Evolutionary conservation across 2,329 filamentous ascomycete genomes (phyloP).

Genomic region (Ambrosiella beaveri): DNA sequence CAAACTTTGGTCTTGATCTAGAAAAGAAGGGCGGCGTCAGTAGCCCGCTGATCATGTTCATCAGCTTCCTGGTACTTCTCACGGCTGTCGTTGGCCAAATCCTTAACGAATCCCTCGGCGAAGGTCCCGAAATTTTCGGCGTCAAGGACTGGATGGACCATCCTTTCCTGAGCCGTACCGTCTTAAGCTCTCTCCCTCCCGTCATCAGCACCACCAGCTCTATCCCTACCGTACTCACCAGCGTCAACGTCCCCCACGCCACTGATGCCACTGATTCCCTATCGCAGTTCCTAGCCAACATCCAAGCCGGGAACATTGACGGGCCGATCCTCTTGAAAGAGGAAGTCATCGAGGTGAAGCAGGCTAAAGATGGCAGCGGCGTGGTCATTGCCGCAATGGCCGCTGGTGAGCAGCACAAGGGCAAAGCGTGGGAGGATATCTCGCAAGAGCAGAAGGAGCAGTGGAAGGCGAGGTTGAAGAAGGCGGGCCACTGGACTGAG

Average conservation of each 20-base stretch:
- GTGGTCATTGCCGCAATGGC: conserved; percentile 22
- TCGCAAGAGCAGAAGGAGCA: conserved; percentile 39
- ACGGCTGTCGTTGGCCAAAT: conserved; percentile 46
- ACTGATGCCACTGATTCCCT: neutral
- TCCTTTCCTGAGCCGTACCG: conserved; percentile 7
- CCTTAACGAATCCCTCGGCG: conserved; percentile 45
- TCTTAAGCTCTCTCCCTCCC: conserved; percentile 8
- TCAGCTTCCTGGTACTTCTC: conserved; percentile 27
- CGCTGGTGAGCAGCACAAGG: conserved; percentile 31
- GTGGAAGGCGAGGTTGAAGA: conserved; percentile 53
- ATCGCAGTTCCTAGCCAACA: conserved; percentile 6
- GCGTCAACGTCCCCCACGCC: neutral
- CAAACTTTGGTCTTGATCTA: conserved; percentile 15
- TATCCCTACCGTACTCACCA: neutral
- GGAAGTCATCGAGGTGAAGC: neutral
- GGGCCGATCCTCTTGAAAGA: conserved; percentile 9
- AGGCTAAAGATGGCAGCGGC: neutral
- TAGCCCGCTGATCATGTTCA: conserved; percentile 35
- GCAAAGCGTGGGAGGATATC: conserved; percentile 56
- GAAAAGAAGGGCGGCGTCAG: conserved; percentile 24
- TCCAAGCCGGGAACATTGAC: conserved; percentile 2
- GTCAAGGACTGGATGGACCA: conserved; percentile 11
- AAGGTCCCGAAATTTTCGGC: conserved; percentile 34
- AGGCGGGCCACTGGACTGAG: conserved; percentile 64
- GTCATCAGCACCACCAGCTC: neutral